Conservation (phyloP, 2,329 filamentous ascomycete genomes). For the Monosporascus ibericus region DNA sequence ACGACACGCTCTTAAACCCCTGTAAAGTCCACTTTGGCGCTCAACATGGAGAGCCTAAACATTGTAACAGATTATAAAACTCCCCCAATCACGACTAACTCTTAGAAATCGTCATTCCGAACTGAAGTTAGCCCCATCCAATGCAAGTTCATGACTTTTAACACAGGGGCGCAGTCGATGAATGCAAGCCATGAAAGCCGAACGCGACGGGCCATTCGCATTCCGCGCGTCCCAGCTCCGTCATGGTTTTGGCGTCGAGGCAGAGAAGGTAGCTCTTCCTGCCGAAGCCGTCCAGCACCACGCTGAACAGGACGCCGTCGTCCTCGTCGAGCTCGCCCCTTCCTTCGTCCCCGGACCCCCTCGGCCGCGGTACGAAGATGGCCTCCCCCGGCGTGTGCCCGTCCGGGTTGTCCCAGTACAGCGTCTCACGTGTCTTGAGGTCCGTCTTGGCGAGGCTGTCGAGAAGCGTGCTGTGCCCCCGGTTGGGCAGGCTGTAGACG, state of each 20-base stretch:
- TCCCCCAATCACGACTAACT: no score
- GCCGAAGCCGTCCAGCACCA: constrained; percentile 57
- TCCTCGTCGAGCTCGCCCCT: constrained; percentile 46
- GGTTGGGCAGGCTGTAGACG: constrained; percentile 51
- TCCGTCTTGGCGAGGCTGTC: constrained; percentile 64
- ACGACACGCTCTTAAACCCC: no score
- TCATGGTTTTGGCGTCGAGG: constrained; percentile 56
- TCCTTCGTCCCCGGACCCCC: constrained; percentile 2
- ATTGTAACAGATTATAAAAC: no score
- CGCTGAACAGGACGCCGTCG: constrained; percentile 28
- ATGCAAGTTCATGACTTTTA: no score
- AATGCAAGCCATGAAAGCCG: constrained; percentile 59
- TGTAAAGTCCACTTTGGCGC: no score
- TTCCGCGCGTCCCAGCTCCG: constrained; percentile 59
- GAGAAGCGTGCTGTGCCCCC: constrained; percentile 52
- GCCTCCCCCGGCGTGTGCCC: constrained; percentile 65
- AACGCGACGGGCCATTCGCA: constrained; percentile 54
- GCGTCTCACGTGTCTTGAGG: constrained; percentile 40
- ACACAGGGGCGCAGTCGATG: background rate
- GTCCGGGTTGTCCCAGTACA: constrained; percentile 50
- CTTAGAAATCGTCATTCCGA: no score
- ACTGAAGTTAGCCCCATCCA: no score
- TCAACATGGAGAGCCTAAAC: no score
- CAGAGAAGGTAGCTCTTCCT: constrained; percentile 60
- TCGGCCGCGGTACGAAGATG: constrained; percentile 56